Evolutionary conservation across 108 stramenopile genomes (phyloP).

Genomic region (Nitzschia sp.): DNA sequence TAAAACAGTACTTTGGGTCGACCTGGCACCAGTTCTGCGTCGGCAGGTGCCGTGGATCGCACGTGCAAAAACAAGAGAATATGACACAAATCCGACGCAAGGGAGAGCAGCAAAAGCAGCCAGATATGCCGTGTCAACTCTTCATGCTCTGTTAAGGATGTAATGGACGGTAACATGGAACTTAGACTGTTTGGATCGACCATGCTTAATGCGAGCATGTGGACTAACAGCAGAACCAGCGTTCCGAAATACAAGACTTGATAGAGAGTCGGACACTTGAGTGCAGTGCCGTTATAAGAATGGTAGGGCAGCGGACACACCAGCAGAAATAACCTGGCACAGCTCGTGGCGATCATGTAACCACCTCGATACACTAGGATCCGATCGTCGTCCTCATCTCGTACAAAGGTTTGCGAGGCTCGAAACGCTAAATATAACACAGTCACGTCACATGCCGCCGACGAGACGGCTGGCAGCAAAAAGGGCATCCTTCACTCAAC

Average conservation of each 20-base stretch:
- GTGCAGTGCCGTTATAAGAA: slow-evolving; percentile 72
- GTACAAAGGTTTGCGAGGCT: slow-evolving; percentile 15
- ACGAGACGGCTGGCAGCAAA: slow-evolving; percentile 63
- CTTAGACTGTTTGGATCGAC: slow-evolving; percentile 50
- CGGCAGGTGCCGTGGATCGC: slow-evolving; percentile 68
- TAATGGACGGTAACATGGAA: slow-evolving; percentile 31
- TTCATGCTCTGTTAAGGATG: slow-evolving; percentile 22
- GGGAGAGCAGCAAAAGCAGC: slow-evolving; percentile 54
- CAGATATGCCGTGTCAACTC: slow-evolving; percentile 46
- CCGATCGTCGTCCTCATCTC: not conserved
- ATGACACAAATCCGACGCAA: slow-evolving; percentile 64
- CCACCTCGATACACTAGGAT: slow-evolving; percentile 22
- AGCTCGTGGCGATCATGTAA: slow-evolving; percentile 58
- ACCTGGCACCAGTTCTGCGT: slow-evolving; percentile 34
- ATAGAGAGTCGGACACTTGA: slow-evolving; percentile 57
- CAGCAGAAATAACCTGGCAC: slow-evolving; percentile 59
- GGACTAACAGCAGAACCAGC: slow-evolving; percentile 50
- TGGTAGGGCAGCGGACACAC: slow-evolving; percentile 73
- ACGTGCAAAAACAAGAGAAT: slow-evolving; percentile 78
- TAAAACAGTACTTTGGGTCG: slow-evolving; percentile 37
- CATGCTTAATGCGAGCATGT: slow-evolving; percentile 61
- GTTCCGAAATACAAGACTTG: slow-evolving; percentile 57
- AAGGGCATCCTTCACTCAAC: slow-evolving; percentile 47
- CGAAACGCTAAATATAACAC: slow-evolving; percentile 47
- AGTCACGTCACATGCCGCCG: slow-evolving; percentile 54